Evolutionary conservation across 2,329 filamentous ascomycete genomes (phyloP), one percentile per base, ranked within the genome.

Genomic region (Monosporascus sp.): DNA sequence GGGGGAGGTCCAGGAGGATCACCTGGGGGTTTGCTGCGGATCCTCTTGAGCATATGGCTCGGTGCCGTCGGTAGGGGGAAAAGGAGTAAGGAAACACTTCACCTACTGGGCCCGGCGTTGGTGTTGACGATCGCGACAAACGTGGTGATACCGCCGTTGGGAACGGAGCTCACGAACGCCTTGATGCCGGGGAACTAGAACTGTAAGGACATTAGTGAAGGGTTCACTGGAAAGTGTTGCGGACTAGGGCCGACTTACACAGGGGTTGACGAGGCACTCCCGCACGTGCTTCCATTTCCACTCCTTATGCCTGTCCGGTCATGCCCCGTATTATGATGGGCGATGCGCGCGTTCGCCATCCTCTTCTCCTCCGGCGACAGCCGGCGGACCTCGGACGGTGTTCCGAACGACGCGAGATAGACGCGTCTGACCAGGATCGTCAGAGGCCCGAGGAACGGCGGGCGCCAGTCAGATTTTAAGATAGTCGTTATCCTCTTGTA

Each of bases 101-200:
- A 24, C 66, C 61, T 24, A 68, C 67, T 71, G 45, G 72, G 72
- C 0, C 70, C 70, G 17, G 70, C 70, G 0, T 58, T 62, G 0
- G 65, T 69, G 18, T 64, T 70, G 24, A 72, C 65, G 22, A 73
- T 71, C 7, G 61, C 59, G 7, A 62, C 59, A 52, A 70, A 71
- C 1, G 69, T 67, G 1, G 69, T 70, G 17, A 71, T 59, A 3
- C 67, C 68, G 9, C 69, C 70, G 18, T 72, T 72, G 1, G 70
- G 69, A 0, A 73, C 64, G 2, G 66, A 70, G 35, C 58, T 62
- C 2, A 73, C 54, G 50, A 72, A 71, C 0, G 70, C 69, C 44
- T 73, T 73, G 48, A 65, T 25, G 5, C 69, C 70, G 0, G 66
- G 66, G 24, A 73, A 70, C 66, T 65, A 72, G 51, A 72, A 72